Evolutionary conservation across 805 yeast species (phyloP).

Genomic region (Lipomyces yamanashiensis): DNA sequence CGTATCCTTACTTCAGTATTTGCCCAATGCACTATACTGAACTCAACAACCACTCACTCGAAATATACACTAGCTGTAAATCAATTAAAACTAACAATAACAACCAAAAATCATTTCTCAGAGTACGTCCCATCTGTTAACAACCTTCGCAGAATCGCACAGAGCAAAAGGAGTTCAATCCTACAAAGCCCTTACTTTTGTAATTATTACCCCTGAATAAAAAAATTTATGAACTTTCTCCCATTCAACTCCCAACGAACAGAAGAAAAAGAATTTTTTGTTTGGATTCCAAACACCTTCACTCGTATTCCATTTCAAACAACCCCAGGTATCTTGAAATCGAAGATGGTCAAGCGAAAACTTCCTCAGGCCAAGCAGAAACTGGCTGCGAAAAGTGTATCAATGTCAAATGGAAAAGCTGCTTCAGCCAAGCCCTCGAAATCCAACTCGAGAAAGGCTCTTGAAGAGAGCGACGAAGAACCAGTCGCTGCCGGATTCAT

Average conservation of each 20-base stretch:
- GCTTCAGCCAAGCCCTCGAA: neutral
- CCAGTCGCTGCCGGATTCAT: slow-evolving; percentile 42
- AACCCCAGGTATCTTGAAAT: neutral
- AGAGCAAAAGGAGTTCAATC: no score
- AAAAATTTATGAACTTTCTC: neutral
- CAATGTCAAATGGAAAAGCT: neutral
- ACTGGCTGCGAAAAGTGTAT: neutral
- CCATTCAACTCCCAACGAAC: slow-evolving; percentile 6
- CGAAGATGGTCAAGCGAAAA: slow-evolving; percentile 24
- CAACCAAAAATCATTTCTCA: no score
- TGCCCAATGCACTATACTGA: no score
- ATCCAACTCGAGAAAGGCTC: slow-evolving; percentile 37
- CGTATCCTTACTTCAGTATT: no score
- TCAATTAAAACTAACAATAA: no score
- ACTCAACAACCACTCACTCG: no score
- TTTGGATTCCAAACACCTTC: neutral
- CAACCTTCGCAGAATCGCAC: no score
- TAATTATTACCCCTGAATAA: neutral
- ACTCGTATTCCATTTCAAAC: neutral
- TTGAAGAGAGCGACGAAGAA: slow-evolving; percentile 41
- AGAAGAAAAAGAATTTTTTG: slow-evolving; percentile 3
- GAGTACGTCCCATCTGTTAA: no score
- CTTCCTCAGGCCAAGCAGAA: slow-evolving; percentile 1
- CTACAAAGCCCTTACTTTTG: neutral
- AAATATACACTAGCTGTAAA: no score